Percentiles rank a stretch among this genome's conserved stretches.
Conservation (phyloP, 2,329 filamentous ascomycete species). For the Paraphaeosphaeria minitans region DNA sequence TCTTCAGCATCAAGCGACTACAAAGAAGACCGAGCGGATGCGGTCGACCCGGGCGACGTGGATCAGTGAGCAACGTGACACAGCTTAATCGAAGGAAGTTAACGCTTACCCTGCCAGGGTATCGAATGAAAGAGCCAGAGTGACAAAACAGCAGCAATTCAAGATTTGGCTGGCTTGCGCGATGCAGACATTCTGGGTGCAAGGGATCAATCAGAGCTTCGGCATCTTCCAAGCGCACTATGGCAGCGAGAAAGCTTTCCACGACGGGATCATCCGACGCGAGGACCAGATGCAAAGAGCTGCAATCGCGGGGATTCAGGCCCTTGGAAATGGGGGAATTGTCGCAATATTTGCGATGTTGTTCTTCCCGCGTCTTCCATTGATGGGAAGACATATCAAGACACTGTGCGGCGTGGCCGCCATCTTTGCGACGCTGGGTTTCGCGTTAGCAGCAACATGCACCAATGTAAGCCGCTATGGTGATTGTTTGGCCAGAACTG, state of each 20-base stretch:
- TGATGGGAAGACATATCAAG: constrained; percentile 24
- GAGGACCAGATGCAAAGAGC: constrained; percentile 17
- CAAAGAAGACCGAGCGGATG: not conserved
- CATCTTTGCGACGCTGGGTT: constrained; percentile 20
- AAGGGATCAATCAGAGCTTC: constrained; percentile 29
- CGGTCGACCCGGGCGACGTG: not conserved
- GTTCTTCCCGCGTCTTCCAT: constrained; percentile 24
- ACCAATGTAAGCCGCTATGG: constrained; percentile 19
- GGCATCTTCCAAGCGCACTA: constrained; percentile 32
- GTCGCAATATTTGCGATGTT: constrained; percentile 24
- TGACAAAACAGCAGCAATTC: constrained; percentile 23
- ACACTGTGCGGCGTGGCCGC: constrained; percentile 22
- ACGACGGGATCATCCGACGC: constrained; percentile 18
- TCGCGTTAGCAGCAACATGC: constrained; percentile 21
- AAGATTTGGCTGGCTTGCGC: constrained; percentile 21
- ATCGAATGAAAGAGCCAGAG: constrained; percentile 14
- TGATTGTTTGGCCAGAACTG: constrained; percentile 1
- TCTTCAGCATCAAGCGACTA: not conserved
- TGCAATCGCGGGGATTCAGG: constrained; percentile 25
- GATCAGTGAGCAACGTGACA: not conserved
- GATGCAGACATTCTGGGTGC: constrained; percentile 20
- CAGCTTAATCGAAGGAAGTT: not conserved
- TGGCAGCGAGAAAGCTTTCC: constrained; percentile 19
- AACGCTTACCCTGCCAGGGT: not conserved
- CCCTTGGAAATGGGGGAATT: constrained; percentile 27